Evolutionary conservation across 176 grass and related monocot species (phyloP).

Genomic region (Paspalum vaginatum): DNA sequence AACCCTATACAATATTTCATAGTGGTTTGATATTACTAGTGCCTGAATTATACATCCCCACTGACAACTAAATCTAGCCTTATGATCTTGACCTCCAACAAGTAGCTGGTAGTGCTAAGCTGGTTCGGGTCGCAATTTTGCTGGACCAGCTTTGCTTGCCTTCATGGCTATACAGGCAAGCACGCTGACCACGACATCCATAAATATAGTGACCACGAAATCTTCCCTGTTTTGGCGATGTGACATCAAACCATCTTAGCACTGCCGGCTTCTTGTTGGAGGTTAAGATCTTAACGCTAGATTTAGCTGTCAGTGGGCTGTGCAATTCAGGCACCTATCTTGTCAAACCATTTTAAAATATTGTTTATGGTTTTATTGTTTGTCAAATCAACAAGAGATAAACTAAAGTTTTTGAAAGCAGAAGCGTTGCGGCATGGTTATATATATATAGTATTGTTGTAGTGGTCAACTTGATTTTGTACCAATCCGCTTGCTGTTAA

Average conservation of each 20-base stretch:
- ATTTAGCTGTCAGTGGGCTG: conserved; percentile 11
- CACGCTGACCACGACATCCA: no score
- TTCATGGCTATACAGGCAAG: no score
- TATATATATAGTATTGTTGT: no score
- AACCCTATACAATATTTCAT: conserved; percentile 3
- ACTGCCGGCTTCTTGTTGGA: background rate
- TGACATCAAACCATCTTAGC: background rate
- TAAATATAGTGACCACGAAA: no score
- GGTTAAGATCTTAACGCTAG: background rate
- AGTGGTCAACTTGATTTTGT: no score
- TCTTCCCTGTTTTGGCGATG: no score
- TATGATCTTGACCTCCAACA: background rate
- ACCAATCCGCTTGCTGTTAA: no score
- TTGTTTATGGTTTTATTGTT: no score
- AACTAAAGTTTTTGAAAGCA: no score
- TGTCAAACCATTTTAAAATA: conserved; percentile 24
- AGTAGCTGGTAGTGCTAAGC: background rate
- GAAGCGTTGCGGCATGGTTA: no score
- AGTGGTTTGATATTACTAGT: conserved; percentile 32
- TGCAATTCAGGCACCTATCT: conserved; percentile 17
- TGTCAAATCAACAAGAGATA: no score
- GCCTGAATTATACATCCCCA: conserved; percentile 12
- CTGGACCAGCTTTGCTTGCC: no score
- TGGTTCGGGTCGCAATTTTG: background rate
- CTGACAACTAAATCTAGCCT: background rate